These are phyloP conservation scores for Ogataea trehaloabstinens DNA, from an alignment of 805 yeast species.

Conservation along the genomic window DNA sequence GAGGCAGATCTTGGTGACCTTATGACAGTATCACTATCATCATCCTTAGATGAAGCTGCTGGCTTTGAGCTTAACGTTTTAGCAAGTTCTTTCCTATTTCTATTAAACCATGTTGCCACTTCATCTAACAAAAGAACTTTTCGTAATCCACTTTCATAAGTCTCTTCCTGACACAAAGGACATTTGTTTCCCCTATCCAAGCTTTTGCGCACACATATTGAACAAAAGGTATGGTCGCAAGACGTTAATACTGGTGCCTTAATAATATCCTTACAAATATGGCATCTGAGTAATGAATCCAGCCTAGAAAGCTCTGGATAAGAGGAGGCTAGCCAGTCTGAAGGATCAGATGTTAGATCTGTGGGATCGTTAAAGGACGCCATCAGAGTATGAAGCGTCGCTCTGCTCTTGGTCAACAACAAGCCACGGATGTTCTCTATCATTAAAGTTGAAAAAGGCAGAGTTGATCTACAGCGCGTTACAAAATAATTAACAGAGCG, in stretches of 20 bases:
- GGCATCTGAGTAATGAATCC: slow-evolving; percentile 76
- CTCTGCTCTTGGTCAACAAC: no score
- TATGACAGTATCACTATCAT: not conserved
- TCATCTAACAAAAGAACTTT: slow-evolving; percentile 74
- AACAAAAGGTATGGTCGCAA: slow-evolving; percentile 89
- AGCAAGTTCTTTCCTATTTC: slow-evolving; percentile 40
- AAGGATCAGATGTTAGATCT: slow-evolving; percentile 55
- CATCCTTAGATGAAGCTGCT: slow-evolving; percentile 16
- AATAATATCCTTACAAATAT: slow-evolving; percentile 81
- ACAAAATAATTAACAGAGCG: no score
- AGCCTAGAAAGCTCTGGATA: slow-evolving; percentile 58
- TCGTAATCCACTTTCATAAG: slow-evolving; percentile 65
- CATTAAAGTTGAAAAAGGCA: no score
- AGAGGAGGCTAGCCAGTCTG: slow-evolving; percentile 61
- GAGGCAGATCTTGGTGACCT: not conserved
- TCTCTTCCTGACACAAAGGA: slow-evolving; percentile 73
- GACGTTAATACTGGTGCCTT: slow-evolving; percentile 78
- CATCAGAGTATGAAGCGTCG: slow-evolving; percentile 6
- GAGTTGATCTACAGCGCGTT: no score
- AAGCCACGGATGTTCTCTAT: no score
- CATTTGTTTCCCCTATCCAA: slow-evolving; percentile 60
- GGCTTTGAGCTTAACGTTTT: slow-evolving; percentile 26
- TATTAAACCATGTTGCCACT: slow-evolving; percentile 50
- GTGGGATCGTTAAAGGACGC: slow-evolving; percentile 18
- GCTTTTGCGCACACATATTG: slow-evolving; percentile 76